Evolutionary conservation across 495 filamentous ascomycete genomes (phyloP), one percentile per base, ranked within the genome.

Genomic region (Trichoderma parareesei): DNA sequence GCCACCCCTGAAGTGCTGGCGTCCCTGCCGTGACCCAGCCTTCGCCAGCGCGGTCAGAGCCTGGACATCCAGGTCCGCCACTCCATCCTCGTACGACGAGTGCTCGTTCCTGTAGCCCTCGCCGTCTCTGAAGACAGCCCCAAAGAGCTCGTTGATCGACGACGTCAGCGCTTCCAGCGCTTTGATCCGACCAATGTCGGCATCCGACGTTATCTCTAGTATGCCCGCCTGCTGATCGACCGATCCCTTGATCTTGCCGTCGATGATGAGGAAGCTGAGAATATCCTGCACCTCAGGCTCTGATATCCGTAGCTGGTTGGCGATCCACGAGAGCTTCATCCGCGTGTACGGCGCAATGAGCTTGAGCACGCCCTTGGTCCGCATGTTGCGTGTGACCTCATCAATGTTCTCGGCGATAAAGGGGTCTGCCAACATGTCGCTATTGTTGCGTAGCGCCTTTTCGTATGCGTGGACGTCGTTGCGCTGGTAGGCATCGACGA

Each of bases 401-500:
- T 97, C 94, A 67, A 98, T 98, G 73, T 98, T 97, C 79, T 97
- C 94, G 35, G 94, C 92, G 68, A 98, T 98, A 81, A 97, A 98
- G 0, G 92, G 88, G 71, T 98, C 94, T 5, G 87, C 86, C 55
- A 98, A 77, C 14, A 98, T 86, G 66, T 98, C 94, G 65, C 86
- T 89, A 76, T 98, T 92, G 69, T 87, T 89, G 72, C 91, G 86
- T 20, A 98, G 79, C 42, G 97, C 90, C 7, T 82, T 85, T 71
- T 97, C 92, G 76, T 98, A 98, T 67, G 83, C 81, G 71, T 92
- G 88, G 69, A 98, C 96, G 72, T 98, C 95, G 72, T 98, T 92
- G 35, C 89, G 85, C 75, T 98, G 94, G 77, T 95, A 98, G 1
- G 94, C 92, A 70, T 98, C 91, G 4, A 98, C 94, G 2, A 98